phyloP scores from a whole-genome alignment of 208 protist genomes.

The Trypanosoma boissoni region DNA sequence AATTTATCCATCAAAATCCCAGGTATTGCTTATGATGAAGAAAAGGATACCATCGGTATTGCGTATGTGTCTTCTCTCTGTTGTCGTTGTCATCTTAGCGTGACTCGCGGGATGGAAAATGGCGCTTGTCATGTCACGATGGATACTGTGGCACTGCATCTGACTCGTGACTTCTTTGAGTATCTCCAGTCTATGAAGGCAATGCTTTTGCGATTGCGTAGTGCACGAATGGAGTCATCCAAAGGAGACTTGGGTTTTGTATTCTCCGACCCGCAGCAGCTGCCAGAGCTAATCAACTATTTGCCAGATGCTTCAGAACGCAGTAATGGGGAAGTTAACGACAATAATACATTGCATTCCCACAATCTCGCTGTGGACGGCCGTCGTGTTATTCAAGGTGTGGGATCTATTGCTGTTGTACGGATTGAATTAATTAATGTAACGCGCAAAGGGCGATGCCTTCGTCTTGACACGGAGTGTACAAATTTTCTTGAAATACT shows the following conservation, averaged over 20 bases:
- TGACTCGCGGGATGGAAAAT: conserved; percentile 48
- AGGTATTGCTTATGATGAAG: conserved; percentile 45
- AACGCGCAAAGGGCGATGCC: conserved; percentile 29
- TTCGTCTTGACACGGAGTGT: conserved; percentile 34
- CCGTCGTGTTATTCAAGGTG: conserved; percentile 57
- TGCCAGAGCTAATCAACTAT: too few species aligned
- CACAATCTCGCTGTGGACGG: conserved; percentile 26
- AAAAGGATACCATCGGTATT: conserved; percentile 61
- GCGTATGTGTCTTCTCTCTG: conserved; percentile 46
- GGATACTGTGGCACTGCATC: conserved; percentile 41
- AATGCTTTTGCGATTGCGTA: conserved; percentile 22
- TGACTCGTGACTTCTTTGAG: conserved; percentile 71
- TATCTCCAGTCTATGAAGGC: conserved; percentile 38
- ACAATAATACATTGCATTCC: too few species aligned
- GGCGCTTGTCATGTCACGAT: conserved; percentile 55
- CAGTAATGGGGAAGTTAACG: too few species aligned
- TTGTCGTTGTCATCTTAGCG: conserved; percentile 47
- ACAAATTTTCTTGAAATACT: conserved; percentile 40
- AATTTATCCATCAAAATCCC: conserved; percentile 57
- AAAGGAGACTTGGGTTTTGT: neutral
- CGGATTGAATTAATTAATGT: conserved; percentile 50
- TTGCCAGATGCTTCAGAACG: too few species aligned
- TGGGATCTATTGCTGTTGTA: conserved; percentile 35
- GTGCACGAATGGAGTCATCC: neutral
- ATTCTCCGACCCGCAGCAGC: neutral